These are phyloP conservation scores for Aureococcus anophagefferens DNA, from an alignment of 108 stramenopile genomes.

Conservation along the genomic window DNA sequence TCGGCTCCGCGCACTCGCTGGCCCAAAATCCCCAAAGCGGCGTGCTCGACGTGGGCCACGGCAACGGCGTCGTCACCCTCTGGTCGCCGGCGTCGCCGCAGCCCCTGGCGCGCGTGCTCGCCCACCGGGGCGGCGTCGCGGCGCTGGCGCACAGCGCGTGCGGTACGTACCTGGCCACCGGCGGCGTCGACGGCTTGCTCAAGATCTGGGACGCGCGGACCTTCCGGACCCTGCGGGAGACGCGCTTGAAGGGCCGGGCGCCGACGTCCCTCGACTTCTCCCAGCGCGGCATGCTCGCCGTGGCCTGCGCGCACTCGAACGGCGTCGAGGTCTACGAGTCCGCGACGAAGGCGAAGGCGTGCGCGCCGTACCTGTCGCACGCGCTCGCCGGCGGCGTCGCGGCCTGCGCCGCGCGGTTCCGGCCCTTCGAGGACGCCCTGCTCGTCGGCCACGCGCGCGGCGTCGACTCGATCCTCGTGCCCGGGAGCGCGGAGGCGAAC, in stretches of 20 bases:
- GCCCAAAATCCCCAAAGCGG: slow-evolving; percentile 86
- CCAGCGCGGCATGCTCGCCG: slow-evolving; percentile 76
- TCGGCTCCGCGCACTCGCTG: slow-evolving; percentile 65
- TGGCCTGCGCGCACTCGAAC: slow-evolving; percentile 55
- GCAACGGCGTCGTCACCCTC: slow-evolving; percentile 89
- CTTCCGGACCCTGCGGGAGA: slow-evolving; percentile 50
- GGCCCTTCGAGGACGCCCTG: slow-evolving; percentile 95
- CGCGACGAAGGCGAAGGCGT: slow-evolving; percentile 54
- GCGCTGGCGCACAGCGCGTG: slow-evolving; percentile 65
- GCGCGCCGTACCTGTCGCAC: slow-evolving; percentile 84
- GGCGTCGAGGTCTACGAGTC: slow-evolving; percentile 82
- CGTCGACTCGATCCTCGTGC: slow-evolving; percentile 78
- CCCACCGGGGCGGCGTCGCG: slow-evolving; percentile 73
- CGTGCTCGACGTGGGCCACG: slow-evolving; percentile 81
- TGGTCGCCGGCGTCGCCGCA: slow-evolving; percentile 49
- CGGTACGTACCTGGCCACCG: slow-evolving; percentile 80
- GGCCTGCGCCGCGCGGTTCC: slow-evolving; percentile 67
- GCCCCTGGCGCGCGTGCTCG: slow-evolving; percentile 74
- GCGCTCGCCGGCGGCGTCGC: slow-evolving; percentile 47
- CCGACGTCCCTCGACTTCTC: slow-evolving; percentile 69
- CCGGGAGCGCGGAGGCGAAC: slow-evolving; percentile 91
- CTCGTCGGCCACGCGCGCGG: slow-evolving; percentile 84
- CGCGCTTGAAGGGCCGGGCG: slow-evolving; percentile 20
- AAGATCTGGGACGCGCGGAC: slow-evolving; percentile 93
- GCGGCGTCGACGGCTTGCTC: slow-evolving; percentile 66